Evolutionary conservation across 1,139 yeast species (phyloP), one percentile per base, ranked within the genome.

Genomic region (Hemisphaericaspora subhashii): DNA sequence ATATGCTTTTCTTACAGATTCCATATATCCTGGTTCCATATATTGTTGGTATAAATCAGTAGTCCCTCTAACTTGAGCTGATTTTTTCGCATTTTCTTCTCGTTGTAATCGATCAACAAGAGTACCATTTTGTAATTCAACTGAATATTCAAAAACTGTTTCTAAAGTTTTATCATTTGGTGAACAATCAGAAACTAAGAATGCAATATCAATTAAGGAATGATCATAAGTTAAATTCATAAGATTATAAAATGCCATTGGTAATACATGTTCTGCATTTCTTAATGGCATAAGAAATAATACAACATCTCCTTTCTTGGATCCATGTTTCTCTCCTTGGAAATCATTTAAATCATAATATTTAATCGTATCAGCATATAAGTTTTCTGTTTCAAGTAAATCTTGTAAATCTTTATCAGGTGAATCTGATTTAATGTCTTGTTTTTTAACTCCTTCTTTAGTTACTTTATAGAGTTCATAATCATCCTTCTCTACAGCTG

Each of bases 191-290:
- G 92, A 83, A 5, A 88, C 92, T 54, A 88, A 69, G 55, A 88
- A 87, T 22, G 92, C 95, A 48, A 88, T 70, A 62, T 88, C 96
- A 42, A 88, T 83, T 48, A 86, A 67, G 21, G 77, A 72, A 57
- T 88, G 96, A 42, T 88, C 89, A 57, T 88, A 88, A 2, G 95
- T 84, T 58, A 88, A 68, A 58, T 86, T 86, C 88, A 85, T 84
- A 58, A 88, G 65, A 60, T 87, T 86, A 54, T 83, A 83, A 64
- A 88, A 86, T 67, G 90, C 88, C 70, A 86, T 71, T 8, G 94
- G 89, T 42, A 88, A 65, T 17, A 86, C 92, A 30, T 75, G 71
- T 52, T 84, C 90, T 0, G 96, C 96, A 55, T 88, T 85, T 55
- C 95, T 73, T 43, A 88, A 66, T 1, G 96, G 96, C 59, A 88